phyloP scores from a whole-genome alignment of 345 rosid genomes.

The Sonneratia caseolaris region DNA sequence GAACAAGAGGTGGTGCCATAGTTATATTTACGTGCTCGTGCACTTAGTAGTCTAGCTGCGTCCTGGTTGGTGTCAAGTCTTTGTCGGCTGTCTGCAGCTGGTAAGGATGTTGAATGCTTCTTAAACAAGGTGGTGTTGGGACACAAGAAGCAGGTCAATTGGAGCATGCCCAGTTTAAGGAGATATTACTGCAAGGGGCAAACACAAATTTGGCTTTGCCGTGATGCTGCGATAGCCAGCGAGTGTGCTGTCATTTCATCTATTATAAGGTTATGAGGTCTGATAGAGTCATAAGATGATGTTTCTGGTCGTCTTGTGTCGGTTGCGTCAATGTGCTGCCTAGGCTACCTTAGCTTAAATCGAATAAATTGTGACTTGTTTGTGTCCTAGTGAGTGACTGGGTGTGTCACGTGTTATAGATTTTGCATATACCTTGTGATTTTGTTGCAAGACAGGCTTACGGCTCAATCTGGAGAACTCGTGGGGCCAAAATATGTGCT shows the following conservation, averaged over 20 bases:
- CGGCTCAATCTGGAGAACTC: no score
- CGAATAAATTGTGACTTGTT: no score
- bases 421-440: no score
- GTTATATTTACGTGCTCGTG: neutral
- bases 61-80: neutral
- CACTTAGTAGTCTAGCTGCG: conserved; percentile 1
- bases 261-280: no score
- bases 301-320: no score
- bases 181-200: neutral
- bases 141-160: neutral
- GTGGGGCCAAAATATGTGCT: no score
- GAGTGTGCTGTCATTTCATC: neutral
- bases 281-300: no score
- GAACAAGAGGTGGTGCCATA: neutral
- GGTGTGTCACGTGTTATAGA: no score
- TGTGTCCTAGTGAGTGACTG: no score
- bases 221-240: neutral
- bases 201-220: neutral
- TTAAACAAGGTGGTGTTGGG: neutral
- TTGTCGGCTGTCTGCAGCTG: neutral
- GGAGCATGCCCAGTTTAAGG: neutral
- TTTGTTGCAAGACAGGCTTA: no score
- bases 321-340: no score
- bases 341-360: no score
- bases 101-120: neutral